Evolutionary conservation across 2,329 filamentous ascomycete genomes (phyloP), one percentile per base, ranked within the genome.

Genomic region (Knufia fluminis): DNA sequence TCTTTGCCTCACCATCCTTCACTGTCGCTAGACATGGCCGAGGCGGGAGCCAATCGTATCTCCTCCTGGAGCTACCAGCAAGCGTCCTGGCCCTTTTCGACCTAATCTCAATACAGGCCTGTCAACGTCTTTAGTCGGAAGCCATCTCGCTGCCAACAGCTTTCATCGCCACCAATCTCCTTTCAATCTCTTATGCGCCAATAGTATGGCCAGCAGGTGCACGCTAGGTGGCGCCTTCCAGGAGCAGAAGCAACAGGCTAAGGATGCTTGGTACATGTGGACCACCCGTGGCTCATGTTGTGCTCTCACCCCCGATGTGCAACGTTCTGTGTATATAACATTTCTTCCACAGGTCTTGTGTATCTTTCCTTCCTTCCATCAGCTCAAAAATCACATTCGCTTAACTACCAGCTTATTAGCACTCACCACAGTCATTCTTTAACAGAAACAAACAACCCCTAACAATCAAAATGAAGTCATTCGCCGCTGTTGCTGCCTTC

Each of bases 401-500:
- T 48, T 23, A 20, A 26, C 40, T 16, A n/a, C n/a, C 45, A 31
- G 16, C 22, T 40, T 48, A 31, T 32, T 14, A 19, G 22, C n/a
- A 19, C 17, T 28, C 45, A 48, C 45, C 45, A 14, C 17, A 48
- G 45, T 48, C 45, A 39, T 40, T 48, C 45, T 48, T 48, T 35
- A 48, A 39, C 45, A n/a, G 35, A 40, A 48, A 17, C 22, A 6
- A 26, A 36, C 9, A 20, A 46, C 9, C 6, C 45, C 16, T 16
- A 24, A 42, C 46, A 42, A 49, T 49, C 46, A 49, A 49, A 49
- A 49, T 49, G 46, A 49, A 49, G 46, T 41, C 46, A 35, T 49
- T 49, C 46, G 20, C 43, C 46, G 46, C 46, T 36, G 22, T 35
- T 24, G 26, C 46, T 20, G 46, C 28, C 26, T 24, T 49, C 19